These are phyloP conservation scores for Ophiostoma piceae DNA, from an alignment of 2,329 filamentous ascomycete genomes.

Conservation along the genomic window DNA sequence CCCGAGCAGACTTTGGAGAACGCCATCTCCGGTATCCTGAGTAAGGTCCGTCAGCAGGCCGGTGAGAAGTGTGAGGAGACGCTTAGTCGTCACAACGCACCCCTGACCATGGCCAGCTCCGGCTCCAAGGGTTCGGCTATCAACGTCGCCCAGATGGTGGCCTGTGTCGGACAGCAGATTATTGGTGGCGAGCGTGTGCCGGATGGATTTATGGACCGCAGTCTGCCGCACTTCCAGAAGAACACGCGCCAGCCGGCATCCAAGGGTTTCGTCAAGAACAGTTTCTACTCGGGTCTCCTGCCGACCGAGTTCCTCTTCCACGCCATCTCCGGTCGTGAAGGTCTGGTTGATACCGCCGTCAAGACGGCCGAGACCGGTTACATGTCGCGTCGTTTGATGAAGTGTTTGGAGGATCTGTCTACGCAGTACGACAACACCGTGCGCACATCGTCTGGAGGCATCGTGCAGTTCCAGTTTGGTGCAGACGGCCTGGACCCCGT, in stretches of 20 bases:
- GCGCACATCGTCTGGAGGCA: slow-evolving; percentile 76
- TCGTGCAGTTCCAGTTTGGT: slow-evolving; percentile 97
- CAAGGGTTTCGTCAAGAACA: slow-evolving; percentile 95
- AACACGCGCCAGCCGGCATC: slow-evolving; percentile 86
- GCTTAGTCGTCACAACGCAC: slow-evolving; percentile 84
- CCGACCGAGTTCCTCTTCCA: slow-evolving; percentile 97
- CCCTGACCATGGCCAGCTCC: slow-evolving; percentile 93
- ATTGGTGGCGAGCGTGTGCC: slow-evolving; percentile 88
- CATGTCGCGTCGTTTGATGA: slow-evolving; percentile 98
- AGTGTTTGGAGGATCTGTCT: slow-evolving; percentile 90
- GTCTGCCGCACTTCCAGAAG: slow-evolving; percentile 90
- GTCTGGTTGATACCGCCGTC: slow-evolving; percentile 95
- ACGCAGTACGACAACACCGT: slow-evolving; percentile 93
- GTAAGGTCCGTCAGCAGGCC: slow-evolving; percentile 83
- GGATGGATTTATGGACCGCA: slow-evolving; percentile 94
- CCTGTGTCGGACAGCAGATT: slow-evolving; percentile 95
- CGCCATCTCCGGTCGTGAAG: slow-evolving; percentile 96
- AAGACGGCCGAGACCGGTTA: slow-evolving; percentile 99
- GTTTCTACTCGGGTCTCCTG: slow-evolving; percentile 87
- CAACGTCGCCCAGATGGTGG: slow-evolving; percentile 99
- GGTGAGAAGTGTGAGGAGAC: slow-evolving; percentile 87
- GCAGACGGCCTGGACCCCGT: slow-evolving; percentile 93
- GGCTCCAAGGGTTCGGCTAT: slow-evolving; percentile 96
- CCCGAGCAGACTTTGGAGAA: slow-evolving; percentile 91
- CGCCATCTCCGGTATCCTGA: slow-evolving; percentile 82